These are phyloP conservation scores for Castanea sativa DNA, from an alignment of 306 rosid genomes.

Conservation along the genomic window DNA sequence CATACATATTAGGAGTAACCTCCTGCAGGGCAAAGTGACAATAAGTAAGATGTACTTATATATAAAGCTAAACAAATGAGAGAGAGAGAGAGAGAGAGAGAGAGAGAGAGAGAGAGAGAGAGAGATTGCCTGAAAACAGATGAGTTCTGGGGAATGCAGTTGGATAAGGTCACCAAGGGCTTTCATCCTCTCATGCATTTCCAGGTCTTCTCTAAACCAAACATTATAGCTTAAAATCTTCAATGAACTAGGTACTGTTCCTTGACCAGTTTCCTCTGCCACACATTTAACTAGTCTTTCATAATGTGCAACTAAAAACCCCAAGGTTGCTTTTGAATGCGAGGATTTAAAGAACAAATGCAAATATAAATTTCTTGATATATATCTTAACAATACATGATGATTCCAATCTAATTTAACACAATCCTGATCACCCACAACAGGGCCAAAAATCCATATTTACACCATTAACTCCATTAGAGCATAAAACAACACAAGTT, in stretches of 20 bases:
- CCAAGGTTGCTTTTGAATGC: no score
- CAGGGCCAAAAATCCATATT: neutral
- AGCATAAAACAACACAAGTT: neutral
- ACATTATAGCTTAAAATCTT: constrained; percentile 48
- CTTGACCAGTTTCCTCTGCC: constrained; percentile 35
- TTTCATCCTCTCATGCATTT: constrained; percentile 44
- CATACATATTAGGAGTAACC: constrained; percentile 48
- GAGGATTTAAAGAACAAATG: no score
- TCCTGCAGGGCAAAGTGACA: constrained; percentile 31
- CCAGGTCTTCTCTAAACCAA: constrained; percentile 55
- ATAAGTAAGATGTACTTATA: constrained; percentile 1
- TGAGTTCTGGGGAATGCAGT: constrained; percentile 44
- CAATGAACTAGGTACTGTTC: constrained; percentile 2
- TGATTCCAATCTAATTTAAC: no score
- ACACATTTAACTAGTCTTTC: neutral
- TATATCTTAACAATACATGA: no score
- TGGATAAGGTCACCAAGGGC: constrained; percentile 50
- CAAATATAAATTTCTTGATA: no score
- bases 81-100: neutral
- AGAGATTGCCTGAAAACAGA: constrained; percentile 46
- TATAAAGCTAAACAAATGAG: neutral
- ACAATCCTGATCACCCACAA: no score
- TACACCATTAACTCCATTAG: neutral
- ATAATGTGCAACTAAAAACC: neutral
- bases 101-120: neutral